A percentile compares a stretch with the other conserved stretches of the same genome.
phyloP scores from a whole-genome alignment of 2,329 filamentous ascomycete species.

The Aspergillus hortae region DNA sequence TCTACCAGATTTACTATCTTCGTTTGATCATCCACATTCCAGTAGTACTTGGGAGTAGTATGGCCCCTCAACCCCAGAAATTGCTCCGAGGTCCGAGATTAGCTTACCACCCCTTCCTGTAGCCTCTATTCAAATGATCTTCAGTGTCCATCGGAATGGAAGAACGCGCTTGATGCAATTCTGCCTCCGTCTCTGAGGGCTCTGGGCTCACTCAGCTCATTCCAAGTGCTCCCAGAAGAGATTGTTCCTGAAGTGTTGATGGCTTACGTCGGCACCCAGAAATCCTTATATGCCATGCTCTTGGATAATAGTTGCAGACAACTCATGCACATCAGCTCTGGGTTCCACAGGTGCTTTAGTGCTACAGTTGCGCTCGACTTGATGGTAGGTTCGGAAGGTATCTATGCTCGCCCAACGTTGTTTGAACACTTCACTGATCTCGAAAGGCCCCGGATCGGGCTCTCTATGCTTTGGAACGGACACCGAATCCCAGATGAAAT shows the following conservation, averaged over 20 bases:
- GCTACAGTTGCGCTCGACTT: slow-evolving; percentile 35
- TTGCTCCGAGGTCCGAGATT: slow-evolving; percentile 5
- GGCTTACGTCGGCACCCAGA: slow-evolving; percentile 35
- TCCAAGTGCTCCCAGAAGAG: slow-evolving; percentile 32
- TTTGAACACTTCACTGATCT: slow-evolving; percentile 1
- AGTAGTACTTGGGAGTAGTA: slow-evolving; percentile 16
- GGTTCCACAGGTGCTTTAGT: slow-evolving; percentile 37
- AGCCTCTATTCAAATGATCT: slow-evolving; percentile 35
- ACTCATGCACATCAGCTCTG: slow-evolving; percentile 19
- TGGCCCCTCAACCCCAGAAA: slow-evolving; percentile 8
- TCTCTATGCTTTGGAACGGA: slow-evolving; percentile 35
- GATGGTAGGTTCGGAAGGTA: slow-evolving; percentile 30
- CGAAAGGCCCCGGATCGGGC: slow-evolving; percentile 18
- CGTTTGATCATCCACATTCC: slow-evolving; percentile 2
- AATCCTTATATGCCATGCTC: slow-evolving; percentile 21
- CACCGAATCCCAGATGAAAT: slow-evolving; percentile 29
- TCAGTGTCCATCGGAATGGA: slow-evolving; percentile 31
- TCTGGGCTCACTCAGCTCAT: slow-evolving; percentile 32
- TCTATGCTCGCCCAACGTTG: neutral
- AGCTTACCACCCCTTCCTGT: slow-evolving; percentile 16
- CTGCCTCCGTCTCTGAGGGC: slow-evolving; percentile 30
- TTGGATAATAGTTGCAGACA: too few species aligned
- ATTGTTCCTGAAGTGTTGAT: slow-evolving; percentile 35
- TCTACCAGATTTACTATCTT: slow-evolving; percentile 27
- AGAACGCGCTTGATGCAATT: slow-evolving; percentile 25